A percentile compares a stretch with the other conserved stretches of the same genome.
Evolutionary conservation across 768 basidiomycete genomes (phyloP).

Genomic region (Termitomyces sp.): DNA sequence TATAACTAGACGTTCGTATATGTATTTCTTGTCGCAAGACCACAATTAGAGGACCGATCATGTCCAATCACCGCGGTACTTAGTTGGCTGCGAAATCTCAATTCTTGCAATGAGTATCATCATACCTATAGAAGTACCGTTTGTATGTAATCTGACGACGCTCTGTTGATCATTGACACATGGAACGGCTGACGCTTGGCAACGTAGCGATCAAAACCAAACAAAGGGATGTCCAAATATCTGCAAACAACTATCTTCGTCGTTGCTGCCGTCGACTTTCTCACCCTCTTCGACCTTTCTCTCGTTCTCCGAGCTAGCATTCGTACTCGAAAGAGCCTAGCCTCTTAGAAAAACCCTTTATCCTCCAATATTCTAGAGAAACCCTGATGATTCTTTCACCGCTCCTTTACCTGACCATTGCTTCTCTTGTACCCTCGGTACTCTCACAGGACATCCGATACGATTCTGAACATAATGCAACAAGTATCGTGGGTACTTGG

Average conservation of each 20-base stretch:
- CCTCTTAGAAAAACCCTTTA: neutral
- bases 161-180: neutral
- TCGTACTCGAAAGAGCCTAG: slow-evolving; percentile 3
- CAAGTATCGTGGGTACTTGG: slow-evolving; percentile 79
- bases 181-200: neutral
- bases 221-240: slow-evolving; percentile 15
- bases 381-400: slow-evolving; percentile 34
- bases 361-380: slow-evolving; percentile 9
- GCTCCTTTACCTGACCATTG: slow-evolving; percentile 32
- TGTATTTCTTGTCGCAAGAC: neutral
- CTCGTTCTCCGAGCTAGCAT: slow-evolving; percentile 9
- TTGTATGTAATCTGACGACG: too few relatives aligned
- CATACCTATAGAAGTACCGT: too few relatives aligned
- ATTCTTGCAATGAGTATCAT: too few relatives aligned
- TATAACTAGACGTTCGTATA: slow-evolving; percentile 2
- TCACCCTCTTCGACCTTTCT: slow-evolving; percentile 6
- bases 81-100: neutral
- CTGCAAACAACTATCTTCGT: slow-evolving; percentile 10
- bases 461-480: slow-evolving; percentile 55
- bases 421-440: slow-evolving; percentile 27
- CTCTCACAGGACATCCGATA: slow-evolving; percentile 35
- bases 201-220: neutral
- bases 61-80: neutral
- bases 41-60: neutral
- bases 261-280: slow-evolving; percentile 14